phyloP scores from a whole-genome alignment of 345 rosid genomes.

The Syzygium grande region DNA sequence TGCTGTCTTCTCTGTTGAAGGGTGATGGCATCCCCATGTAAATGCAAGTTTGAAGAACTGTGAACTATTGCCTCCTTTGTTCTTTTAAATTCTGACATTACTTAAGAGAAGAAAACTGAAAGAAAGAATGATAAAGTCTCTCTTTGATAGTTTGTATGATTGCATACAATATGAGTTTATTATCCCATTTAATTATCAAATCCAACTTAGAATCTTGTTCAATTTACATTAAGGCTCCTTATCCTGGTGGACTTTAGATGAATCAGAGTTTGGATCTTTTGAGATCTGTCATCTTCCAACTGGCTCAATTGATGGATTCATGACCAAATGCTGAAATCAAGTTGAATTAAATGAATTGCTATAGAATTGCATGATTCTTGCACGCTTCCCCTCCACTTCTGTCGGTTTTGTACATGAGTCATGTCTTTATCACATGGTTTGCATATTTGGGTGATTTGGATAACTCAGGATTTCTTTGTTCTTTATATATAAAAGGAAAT shows the following conservation, averaged over 20 bases:
- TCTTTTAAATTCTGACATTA: neutral
- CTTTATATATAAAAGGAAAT: neutral
- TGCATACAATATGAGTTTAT: neutral
- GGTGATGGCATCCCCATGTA: neutral
- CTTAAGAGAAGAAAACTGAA: neutral
- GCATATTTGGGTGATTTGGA: neutral
- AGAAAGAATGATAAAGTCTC: neutral
- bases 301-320: neutral
- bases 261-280: neutral
- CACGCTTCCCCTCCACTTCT: neutral
- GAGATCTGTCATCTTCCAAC: neutral
- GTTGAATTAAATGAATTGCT: neutral
- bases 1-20: neutral
- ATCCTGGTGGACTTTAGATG: neutral
- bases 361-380: neutral
- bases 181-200: neutral
- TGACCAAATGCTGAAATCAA: neutral
- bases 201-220: neutral
- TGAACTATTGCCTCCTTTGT: neutral
- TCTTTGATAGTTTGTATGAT: neutral
- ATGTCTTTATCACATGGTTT: neutral
- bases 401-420: neutral
- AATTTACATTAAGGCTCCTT: neutral
- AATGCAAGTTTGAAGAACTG: neutral
- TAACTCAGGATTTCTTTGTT: neutral